phyloP scores from a whole-genome alignment of 257 asterid species.

The Lycium ferocissimum region DNA sequence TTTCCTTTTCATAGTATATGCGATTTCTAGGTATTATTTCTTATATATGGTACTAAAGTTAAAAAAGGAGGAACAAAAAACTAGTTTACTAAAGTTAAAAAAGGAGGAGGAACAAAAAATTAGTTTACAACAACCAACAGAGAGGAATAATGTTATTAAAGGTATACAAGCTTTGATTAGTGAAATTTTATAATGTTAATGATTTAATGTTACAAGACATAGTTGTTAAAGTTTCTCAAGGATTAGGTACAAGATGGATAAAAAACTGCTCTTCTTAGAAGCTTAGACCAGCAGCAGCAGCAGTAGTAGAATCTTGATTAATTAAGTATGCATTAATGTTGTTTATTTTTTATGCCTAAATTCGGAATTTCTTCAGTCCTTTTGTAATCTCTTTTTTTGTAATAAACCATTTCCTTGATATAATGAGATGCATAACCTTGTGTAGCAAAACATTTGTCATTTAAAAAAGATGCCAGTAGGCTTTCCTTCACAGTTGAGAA shows the following conservation, averaged over 20 bases:
- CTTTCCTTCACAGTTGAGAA: no score
- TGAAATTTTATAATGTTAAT: constrained; percentile 40
- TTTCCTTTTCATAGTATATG: no score
- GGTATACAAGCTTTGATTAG: constrained; percentile 66
- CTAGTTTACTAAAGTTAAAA: constrained; percentile 37
- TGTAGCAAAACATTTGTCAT: not conserved
- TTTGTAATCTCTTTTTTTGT: no score
- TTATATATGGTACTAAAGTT: no score
- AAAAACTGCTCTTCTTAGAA: constrained; percentile 54
- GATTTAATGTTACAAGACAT: constrained; percentile 74
- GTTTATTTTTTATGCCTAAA: not conserved
- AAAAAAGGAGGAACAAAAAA: no score
- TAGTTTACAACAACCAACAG: constrained; percentile 31
- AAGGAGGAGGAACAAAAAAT: not conserved
- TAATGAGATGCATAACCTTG: not conserved
- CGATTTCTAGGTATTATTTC: no score
- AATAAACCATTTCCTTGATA: no score
- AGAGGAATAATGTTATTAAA: constrained; percentile 58
- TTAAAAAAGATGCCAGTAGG: not conserved
- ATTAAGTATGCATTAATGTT: no score
- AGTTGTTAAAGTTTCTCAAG: constrained; percentile 57
- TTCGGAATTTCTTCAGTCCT: not conserved
- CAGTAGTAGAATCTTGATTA: no score
- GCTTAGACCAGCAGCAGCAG: constrained; percentile 33
- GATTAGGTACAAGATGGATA: constrained; percentile 44